Evolutionary conservation across 2,329 filamentous ascomycete genomes (phyloP), one percentile per base, ranked within the genome.

Genomic region (Aspergillus sp.): DNA sequence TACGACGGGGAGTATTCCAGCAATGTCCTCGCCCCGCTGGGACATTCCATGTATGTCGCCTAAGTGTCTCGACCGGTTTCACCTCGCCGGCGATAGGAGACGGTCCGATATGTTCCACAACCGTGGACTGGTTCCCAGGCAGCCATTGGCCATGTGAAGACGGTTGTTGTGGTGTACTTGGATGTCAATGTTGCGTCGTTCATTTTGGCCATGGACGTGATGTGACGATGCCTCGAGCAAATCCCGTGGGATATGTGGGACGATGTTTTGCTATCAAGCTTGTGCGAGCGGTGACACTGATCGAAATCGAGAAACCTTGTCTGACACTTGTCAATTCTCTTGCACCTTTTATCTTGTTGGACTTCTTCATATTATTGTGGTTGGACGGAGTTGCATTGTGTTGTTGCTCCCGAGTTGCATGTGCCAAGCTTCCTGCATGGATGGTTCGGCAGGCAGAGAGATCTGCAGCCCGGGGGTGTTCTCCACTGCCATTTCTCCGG

Each of bases 1-100:
- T 75, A 79, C 49, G 73, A 61, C 13, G 77, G 76, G 54, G 69
- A 79, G 61, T 87, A 83, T 61, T 78, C 58, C 47, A 61, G 63
- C 43, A 83, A 86, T 60, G 77, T 87, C 22, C 63, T 67, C 4
- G 19, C 58, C 24, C 77, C 80, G 14, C 61, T 68, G 11, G 72
- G 71, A 51, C 26, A 73, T 1, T 47, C 73, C 7, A 68, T 65
- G 24, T 71, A 73, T 52, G 56, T 66, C 48, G 68, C 60, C 20
- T 68, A 63, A 60, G 48, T n/a, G 33, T 24, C 10, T 30, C 45
- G 38, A 51, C 30, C 36, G 49, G 30, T 33, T 44, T 45, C 36
- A 35, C 32, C 33, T 50, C 49, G 40, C 53, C 49, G 40, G 33
- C 48, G 49, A 33, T 40, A 26, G 49, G 53, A 41, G 35, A 48